These are phyloP conservation scores for Trichoderma semiorbis DNA, from an alignment of 2,329 filamentous ascomycete species.

Conservation along the genomic window DNA sequence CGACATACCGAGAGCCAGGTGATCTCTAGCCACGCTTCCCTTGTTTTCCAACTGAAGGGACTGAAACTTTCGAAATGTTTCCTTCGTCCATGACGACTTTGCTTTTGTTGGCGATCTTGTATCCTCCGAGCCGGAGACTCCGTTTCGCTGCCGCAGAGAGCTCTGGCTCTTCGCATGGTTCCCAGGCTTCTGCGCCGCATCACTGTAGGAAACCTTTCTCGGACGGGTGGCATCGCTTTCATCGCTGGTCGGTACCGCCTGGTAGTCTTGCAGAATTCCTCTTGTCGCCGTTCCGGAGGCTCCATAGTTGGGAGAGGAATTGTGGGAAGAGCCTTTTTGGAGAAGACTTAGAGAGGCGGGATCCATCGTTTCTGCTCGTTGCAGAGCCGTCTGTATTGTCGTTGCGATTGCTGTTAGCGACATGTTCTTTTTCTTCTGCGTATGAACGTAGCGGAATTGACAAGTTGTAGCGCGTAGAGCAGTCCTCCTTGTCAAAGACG, in stretches of 20 bases:
- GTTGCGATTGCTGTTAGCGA: not conserved
- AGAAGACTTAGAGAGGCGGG: slow-evolving; percentile 17
- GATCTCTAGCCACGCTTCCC: slow-evolving; percentile 77
- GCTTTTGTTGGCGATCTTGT: not conserved
- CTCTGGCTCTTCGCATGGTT: not conserved
- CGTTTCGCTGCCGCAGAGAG: slow-evolving; percentile 7
- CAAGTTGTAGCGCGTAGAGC: not conserved
- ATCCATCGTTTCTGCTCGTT: slow-evolving; percentile 18
- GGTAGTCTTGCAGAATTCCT: slow-evolving; percentile 39
- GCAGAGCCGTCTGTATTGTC: slow-evolving; percentile 14
- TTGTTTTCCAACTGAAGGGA: slow-evolving; percentile 80
- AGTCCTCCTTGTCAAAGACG: not conserved
- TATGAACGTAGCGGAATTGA: not conserved
- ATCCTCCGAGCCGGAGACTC: not conserved
- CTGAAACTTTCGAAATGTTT: slow-evolving; percentile 46
- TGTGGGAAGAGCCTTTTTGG: not conserved
- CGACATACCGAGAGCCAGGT: slow-evolving; percentile 68
- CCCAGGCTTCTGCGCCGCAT: not conserved
- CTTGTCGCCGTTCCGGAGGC: slow-evolving; percentile 39
- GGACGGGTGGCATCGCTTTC: slow-evolving; percentile 1
- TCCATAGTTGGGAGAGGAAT: slow-evolving; percentile 33
- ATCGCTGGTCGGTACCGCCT: slow-evolving; percentile 31
- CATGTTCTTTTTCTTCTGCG: not conserved
- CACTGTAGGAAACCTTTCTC: slow-evolving; percentile 9
- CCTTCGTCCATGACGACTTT: slow-evolving; percentile 47